Evolutionary conservation across 306 rosid genomes (phyloP).

Genomic region (Sindora glabra): DNA sequence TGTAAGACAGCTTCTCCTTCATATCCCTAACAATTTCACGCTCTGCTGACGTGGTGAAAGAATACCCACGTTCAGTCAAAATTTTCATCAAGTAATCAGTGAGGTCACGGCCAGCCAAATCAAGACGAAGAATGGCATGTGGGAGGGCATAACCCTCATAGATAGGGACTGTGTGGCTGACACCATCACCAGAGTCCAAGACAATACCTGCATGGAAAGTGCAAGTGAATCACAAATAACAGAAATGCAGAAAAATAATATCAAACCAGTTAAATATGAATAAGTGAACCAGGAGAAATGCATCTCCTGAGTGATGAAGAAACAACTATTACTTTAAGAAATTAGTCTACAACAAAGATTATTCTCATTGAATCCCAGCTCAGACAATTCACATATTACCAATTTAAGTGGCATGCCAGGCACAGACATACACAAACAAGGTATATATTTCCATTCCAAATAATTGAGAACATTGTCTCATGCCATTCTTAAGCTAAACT

Average conservation of each 20-base stretch:
- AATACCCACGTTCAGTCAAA: slow-evolving; percentile 91
- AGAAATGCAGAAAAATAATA: not conserved
- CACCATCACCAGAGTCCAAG: slow-evolving; percentile 98
- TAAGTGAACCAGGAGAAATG: not conserved
- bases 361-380: not conserved
- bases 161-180: slow-evolving; percentile 96
- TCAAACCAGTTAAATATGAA: not conserved
- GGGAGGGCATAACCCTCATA: slow-evolving; percentile 99
- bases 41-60: slow-evolving; percentile 96
- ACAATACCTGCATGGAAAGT: slow-evolving; percentile 67
- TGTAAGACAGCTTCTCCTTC: slow-evolving; percentile 90
- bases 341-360: not conserved
- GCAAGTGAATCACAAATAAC: not conserved
- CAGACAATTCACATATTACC: not conserved
- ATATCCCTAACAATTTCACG: slow-evolving; percentile 98
- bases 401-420: not conserved
- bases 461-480: not conserved
- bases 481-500: not conserved
- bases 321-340: not conserved
- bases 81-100: slow-evolving; percentile 95
- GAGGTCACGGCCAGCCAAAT: slow-evolving; percentile 95
- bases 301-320: not conserved
- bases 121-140: slow-evolving; percentile 99
- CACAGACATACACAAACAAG: no score
- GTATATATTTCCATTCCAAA: not conserved